Evolutionary conservation across 331 rosid species (phyloP).

Genomic region (Rhamnella rubrinervis): DNA sequence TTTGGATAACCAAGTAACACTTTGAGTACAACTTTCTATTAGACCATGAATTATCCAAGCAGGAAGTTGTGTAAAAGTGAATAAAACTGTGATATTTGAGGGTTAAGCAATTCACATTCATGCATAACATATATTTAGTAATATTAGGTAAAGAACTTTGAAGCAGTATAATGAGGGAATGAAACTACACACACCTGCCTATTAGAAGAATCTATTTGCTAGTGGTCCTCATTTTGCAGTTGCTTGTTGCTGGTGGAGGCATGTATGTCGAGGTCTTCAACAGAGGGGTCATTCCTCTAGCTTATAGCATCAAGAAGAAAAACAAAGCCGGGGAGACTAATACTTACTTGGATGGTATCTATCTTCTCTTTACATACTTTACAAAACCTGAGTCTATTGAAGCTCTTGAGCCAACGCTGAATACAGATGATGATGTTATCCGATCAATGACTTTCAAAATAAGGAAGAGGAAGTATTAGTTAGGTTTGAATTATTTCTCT

Average conservation of each 20-base stretch:
- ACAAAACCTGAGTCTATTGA: slow-evolving; percentile 67
- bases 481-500: slow-evolving; percentile 18
- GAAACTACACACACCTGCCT: not conserved
- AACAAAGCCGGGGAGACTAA: slow-evolving; percentile 89
- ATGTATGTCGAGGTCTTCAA: slow-evolving; percentile 93
- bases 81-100: not conserved
- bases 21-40: not conserved
- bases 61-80: not conserved
- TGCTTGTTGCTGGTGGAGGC: slow-evolving; percentile 98
- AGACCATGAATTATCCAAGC: no score
- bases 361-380: slow-evolving; percentile 82
- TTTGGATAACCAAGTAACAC: not conserved
- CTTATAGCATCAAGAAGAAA: slow-evolving; percentile 70
- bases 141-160: not conserved
- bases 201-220: slow-evolving; percentile 8
- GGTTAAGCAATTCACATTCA: not conserved
- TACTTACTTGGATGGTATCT: slow-evolving; percentile 83
- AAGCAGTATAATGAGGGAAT: slow-evolving; percentile 1
- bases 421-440: slow-evolving; percentile 64
- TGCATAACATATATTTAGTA: no score
- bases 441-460: slow-evolving; percentile 72
- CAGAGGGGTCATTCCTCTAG: slow-evolving; percentile 84
- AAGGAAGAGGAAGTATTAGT: slow-evolving; percentile 71
- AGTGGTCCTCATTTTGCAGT: slow-evolving; percentile 38
- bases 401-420: slow-evolving; percentile 50